Conservation (phyloP, 139 green algal species). For the Desmodesmus armatus region DNA sequence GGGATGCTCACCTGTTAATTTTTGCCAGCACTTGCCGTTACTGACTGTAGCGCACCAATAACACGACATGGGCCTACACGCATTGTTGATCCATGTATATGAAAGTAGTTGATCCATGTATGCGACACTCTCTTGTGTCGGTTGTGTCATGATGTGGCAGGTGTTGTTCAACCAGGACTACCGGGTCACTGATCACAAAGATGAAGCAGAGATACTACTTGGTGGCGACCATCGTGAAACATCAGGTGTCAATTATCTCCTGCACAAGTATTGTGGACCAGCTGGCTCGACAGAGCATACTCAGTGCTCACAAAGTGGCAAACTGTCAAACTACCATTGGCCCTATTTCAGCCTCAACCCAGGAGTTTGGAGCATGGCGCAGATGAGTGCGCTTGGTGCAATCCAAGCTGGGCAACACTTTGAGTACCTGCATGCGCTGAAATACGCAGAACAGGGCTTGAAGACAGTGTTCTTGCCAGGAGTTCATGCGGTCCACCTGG, state of each 20-base stretch:
- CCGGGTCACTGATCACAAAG: neutral
- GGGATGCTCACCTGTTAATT: no score
- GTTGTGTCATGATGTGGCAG: no score
- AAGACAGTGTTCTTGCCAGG: neutral
- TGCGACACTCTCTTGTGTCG: no score
- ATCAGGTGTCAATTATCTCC: neutral
- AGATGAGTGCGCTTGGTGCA: neutral
- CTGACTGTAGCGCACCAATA: no score
- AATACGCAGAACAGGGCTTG: neutral
- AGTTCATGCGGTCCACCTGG: neutral
- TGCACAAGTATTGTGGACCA: neutral
- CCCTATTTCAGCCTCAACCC: neutral
- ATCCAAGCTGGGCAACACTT: neutral
- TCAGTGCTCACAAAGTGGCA: neutral
- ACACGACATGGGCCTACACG: no score
- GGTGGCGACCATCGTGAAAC: neutral
- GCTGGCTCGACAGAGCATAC: neutral
- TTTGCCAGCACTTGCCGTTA: no score
- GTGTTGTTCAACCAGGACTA: neutral
- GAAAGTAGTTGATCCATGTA: no score
- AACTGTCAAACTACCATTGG: neutral
- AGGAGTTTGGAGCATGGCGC: neutral
- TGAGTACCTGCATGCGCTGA: neutral
- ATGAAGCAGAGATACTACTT: neutral
- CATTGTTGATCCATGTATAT: no score